Evolutionary conservation across 768 basidiomycete genomes (phyloP), one percentile per base, ranked within the genome.

Genomic region (Boletales sp.): DNA sequence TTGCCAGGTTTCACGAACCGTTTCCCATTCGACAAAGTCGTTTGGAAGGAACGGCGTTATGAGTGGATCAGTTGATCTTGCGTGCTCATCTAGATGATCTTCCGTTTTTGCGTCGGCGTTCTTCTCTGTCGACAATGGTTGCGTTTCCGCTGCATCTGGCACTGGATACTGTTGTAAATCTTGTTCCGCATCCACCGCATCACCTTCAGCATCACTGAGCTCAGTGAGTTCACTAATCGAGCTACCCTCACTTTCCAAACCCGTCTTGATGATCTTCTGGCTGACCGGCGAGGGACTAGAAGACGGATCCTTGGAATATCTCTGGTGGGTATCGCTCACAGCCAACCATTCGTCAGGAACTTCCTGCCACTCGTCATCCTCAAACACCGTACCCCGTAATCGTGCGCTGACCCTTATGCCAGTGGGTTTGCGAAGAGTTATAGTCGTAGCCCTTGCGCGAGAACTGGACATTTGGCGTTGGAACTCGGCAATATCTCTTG

Each of bases 21-120:
- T 87, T 73, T 95, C 90, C 94, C 94, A 97, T 67, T 95, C 93
- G 36, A 90, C 66, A 58, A 89, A 89, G 42, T 77, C 78, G 2
- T 73, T 72, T 5, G 76, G 77, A 18, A 69, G 47, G 9, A 55
- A 60, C n/a, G 58, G 60, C 10, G 51, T 50, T 31, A 40, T 5
- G 15, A 40, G 31, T 34, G 19, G n/a, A 11, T 53, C 49, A 19
- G 27, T 27, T 3, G 14, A 12, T 1, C 35, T 32, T 32, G 30
- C 42, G 13, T 48, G 44, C 18, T 19, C 40, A 24, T 48, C 41
- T 10, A 41, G 46, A 21, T 44, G 53, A 47, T 43, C 43, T 19
- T 54, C 54, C 2, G 35, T 12, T 31, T 53, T 53, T 7, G n/a
- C 24, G 27, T 43, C 38, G 7, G 21, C n/a, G 8, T 43, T 24